Conservation (phyloP, 1,139 yeast species). For the Lodderomyces pseudojiufengensis region DNA sequence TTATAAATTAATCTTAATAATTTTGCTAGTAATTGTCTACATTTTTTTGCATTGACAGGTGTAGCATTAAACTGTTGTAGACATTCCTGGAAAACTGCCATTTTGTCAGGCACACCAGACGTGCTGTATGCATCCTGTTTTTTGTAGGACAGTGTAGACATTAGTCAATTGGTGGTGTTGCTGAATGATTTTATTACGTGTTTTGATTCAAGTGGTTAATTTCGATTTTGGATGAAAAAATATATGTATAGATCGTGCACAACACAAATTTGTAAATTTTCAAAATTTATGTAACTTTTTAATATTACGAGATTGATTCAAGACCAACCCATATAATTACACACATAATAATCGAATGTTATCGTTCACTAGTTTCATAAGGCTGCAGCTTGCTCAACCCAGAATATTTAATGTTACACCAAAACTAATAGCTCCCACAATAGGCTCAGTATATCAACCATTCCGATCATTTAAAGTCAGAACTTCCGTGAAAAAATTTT, state of each 20-base stretch:
- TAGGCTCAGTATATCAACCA: constrained; percentile 12
- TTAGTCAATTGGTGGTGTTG: constrained; percentile 17
- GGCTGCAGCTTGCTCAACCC: constrained; percentile 5
- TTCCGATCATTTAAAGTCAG: constrained; percentile 39
- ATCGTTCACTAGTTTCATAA: constrained; percentile 6
- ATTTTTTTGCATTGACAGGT: constrained; percentile 83
- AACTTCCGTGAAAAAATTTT: constrained; percentile 87
- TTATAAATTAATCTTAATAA: constrained; percentile 68
- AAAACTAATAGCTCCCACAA: constrained; percentile 11
- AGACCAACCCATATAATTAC: neutral
- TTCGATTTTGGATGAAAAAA: no score
- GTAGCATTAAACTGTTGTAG: constrained; percentile 88
- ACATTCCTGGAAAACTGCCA: constrained; percentile 97
- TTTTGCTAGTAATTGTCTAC: constrained; percentile 74
- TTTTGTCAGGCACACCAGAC: constrained; percentile 75
- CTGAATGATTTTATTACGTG: neutral
- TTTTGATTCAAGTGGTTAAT: neutral
- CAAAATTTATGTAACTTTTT: neutral
- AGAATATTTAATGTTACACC: constrained; percentile 18
- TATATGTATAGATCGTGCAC: no score
- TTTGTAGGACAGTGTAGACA: constrained; percentile 82
- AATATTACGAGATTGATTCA: neutral
- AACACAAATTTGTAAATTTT: constrained; percentile 3
- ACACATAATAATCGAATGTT: constrained; percentile 6
- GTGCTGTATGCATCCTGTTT: constrained; percentile 69